Percentiles rank a stretch among this genome's conserved stretches.
Evolutionary conservation across 257 asterid genomes (phyloP).

Genomic region (Solanum pimpinellifolium): DNA sequence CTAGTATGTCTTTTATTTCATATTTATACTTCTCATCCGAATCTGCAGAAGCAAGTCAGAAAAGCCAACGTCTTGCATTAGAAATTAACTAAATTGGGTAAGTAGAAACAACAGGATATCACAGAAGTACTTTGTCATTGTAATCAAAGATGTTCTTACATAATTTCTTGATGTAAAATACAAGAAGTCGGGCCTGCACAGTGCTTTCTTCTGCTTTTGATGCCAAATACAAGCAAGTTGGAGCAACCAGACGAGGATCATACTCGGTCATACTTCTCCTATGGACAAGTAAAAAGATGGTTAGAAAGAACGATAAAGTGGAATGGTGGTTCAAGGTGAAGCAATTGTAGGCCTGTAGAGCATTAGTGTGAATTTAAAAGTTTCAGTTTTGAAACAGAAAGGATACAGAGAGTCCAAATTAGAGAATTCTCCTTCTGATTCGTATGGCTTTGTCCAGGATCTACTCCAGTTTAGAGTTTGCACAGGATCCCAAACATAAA

Average conservation of each 20-base stretch:
- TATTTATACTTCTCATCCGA: conserved; percentile 62
- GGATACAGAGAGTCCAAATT: not conserved
- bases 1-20: conserved; percentile 87
- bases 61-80: not conserved
- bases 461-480: not conserved
- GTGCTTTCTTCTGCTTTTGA: conserved; percentile 98
- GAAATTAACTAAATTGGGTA: not conserved
- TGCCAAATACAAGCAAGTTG: conserved; percentile 92
- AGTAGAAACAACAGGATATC: not conserved
- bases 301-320: not conserved
- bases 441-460: not conserved
- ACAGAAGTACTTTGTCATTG: not conserved
- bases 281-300: conserved; percentile 3
- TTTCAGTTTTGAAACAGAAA: not conserved
- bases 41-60: conserved; percentile 40
- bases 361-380: not conserved
- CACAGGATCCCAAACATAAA: not conserved
- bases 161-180: conserved; percentile 72
- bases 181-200: conserved; percentile 81
- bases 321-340: not conserved
- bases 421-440: not conserved
- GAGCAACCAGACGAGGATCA: conserved; percentile 93
- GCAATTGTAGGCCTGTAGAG: not conserved
- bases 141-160: conserved; percentile 21
- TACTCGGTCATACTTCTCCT: conserved; percentile 85